Conservation (phyloP, 345 rosid species). For the Erucastrum elatum region DNA sequence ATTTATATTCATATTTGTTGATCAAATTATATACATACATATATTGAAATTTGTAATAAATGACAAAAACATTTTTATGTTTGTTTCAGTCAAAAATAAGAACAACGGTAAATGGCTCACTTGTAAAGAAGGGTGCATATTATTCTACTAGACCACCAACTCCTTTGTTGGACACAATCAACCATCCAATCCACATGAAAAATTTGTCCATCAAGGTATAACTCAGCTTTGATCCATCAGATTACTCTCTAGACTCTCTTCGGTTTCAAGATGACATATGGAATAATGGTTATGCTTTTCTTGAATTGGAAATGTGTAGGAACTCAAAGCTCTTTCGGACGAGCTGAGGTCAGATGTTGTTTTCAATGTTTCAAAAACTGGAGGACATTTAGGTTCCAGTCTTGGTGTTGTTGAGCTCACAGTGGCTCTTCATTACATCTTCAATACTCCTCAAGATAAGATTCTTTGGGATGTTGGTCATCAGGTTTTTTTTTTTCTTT, state of each 20-base stretch:
- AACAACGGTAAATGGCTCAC: conserved; percentile 58
- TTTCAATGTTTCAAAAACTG: conserved; percentile 86
- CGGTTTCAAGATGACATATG: background rate
- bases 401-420: conserved; percentile 99
- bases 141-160: conserved; percentile 76
- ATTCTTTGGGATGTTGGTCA: conserved; percentile 98
- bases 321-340: conserved; percentile 76
- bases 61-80: conserved; percentile 14
- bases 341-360: conserved; percentile 90
- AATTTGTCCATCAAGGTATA: conserved; percentile 74
- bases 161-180: conserved; percentile 86
- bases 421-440: conserved; percentile 94
- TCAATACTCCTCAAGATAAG: conserved; percentile 82
- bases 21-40: too few species aligned
- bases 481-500: conserved; percentile 68
- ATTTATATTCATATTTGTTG: too few species aligned
- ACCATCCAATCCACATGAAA: conserved; percentile 92
- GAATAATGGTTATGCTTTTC: conserved; percentile 6
- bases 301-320: conserved; percentile 63
- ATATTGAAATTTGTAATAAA: background rate
- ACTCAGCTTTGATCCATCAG: background rate
- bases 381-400: conserved; percentile 95
- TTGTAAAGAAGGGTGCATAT: conserved; percentile 68
- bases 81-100: conserved; percentile 51
- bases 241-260: background rate